Conservation (phyloP, 2,329 filamentous ascomycete genomes). For the Aspergillus brunneoviolaceus region DNA sequence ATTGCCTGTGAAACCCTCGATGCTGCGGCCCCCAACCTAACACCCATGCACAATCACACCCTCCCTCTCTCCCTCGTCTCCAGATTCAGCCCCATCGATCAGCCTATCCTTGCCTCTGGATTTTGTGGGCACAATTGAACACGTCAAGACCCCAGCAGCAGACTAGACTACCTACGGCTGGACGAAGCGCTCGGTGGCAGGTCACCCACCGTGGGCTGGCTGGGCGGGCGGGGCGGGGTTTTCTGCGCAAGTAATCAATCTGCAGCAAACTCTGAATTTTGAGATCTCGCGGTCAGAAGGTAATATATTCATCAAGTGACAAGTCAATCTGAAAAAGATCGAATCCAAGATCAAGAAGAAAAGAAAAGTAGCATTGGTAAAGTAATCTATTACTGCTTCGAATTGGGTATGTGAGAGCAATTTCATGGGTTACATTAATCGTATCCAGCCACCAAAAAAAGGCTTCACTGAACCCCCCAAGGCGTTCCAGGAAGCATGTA, state of each 20-base stretch:
- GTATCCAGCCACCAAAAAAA: constrained; percentile 25
- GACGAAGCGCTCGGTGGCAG: background rate
- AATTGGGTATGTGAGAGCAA: constrained; percentile 17
- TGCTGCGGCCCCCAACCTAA: background rate
- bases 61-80: background rate
- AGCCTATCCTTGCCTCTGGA: background rate
- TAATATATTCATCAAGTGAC: background rate
- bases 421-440: constrained; percentile 31
- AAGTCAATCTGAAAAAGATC: background rate
- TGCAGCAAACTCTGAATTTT: background rate
- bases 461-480: constrained; percentile 26
- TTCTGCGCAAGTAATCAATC: background rate
- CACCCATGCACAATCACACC: background rate
- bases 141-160: background rate
- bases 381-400: constrained; percentile 15
- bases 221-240: background rate
- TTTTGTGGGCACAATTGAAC: background rate
- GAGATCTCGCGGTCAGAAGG: background rate
- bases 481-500: constrained; percentile 22
- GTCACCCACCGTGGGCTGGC: background rate
- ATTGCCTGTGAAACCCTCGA: constrained; percentile 1
- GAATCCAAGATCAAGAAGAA: background rate
- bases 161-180: background rate
- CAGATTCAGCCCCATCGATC: background rate
- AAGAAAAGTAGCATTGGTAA: constrained; percentile 4